A percentile compares a stretch with the other conserved stretches of the same genome.
These are phyloP conservation scores for Albatrellus sp. DNA, from an alignment of 1,284 basidiomycete species.

Conservation along the genomic window DNA sequence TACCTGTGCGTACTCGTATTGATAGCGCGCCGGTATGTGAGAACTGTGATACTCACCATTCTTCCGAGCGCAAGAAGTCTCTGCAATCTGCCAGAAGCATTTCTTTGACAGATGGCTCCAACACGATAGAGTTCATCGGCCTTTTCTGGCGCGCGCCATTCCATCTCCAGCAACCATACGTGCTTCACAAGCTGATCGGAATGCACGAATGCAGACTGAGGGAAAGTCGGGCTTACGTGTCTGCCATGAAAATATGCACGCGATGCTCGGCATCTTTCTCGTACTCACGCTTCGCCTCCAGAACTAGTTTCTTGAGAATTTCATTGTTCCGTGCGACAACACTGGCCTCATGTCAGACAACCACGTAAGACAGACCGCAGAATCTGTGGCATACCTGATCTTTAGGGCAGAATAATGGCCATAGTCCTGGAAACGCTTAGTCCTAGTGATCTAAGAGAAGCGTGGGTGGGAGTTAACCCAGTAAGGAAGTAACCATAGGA, in stretches of 20 bases:
- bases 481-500: conserved; percentile 10
- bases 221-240: conserved; percentile 46
- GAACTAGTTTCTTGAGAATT: conserved; percentile 70
- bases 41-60: conserved; percentile 43
- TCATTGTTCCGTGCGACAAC: conserved; percentile 78
- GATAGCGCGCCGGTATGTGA: too few species aligned
- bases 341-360: conserved; percentile 23
- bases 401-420: conserved; percentile 58
- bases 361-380: conserved; percentile 11
- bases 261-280: conserved; percentile 81
- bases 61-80: conserved; percentile 72
- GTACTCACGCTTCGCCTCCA: conserved; percentile 76
- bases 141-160: conserved; percentile 77
- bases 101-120: conserved; percentile 76
- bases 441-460: conserved; percentile 55
- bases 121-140: conserved; percentile 77
- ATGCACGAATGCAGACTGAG: conserved; percentile 4
- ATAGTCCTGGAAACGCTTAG: conserved; percentile 62
- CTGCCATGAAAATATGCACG: conserved; percentile 77
- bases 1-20: conserved; percentile 36
- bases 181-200: conserved; percentile 22
- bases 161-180: conserved; percentile 71
- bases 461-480: conserved; percentile 14
- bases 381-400: conserved; percentile 43
- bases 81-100: conserved; percentile 77